Percentiles rank a stretch among this genome's conserved stretches.
Evolutionary conservation across 2,329 filamentous ascomycete species (phyloP).

Genomic region (Claviceps cyperi): DNA sequence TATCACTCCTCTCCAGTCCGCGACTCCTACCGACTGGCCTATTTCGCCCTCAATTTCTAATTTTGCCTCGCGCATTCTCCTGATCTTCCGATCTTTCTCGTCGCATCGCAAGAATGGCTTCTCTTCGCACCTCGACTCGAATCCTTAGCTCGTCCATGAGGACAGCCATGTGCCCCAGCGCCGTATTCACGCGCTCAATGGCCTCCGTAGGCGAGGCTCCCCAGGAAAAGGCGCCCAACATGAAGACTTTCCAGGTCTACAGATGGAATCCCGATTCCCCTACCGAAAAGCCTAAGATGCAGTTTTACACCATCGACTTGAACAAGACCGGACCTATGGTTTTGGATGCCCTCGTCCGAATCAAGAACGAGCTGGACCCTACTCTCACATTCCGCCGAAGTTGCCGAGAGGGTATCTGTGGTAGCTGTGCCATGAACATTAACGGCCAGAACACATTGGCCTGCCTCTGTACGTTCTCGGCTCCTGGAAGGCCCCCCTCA

Average conservation of each 20-base stretch:
- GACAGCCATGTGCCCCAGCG: slow-evolving; percentile 24
- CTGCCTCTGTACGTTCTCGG: slow-evolving; percentile 67
- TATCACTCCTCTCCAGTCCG: not conserved
- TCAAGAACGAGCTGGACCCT: slow-evolving; percentile 98
- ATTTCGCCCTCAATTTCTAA: not conserved
- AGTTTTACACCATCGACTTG: slow-evolving; percentile 84
- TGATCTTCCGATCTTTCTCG: not conserved
- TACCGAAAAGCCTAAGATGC: slow-evolving; percentile 85
- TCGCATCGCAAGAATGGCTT: slow-evolving; percentile 33
- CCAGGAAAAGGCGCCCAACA: slow-evolving; percentile 47
- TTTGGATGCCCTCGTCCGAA: slow-evolving; percentile 87
- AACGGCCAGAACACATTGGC: slow-evolving; percentile 96
- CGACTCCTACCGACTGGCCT: not conserved
- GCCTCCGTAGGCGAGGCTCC: slow-evolving; percentile 44
- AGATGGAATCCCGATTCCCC: slow-evolving; percentile 94
- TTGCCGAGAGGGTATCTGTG: slow-evolving; percentile 96
- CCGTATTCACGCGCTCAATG: slow-evolving; percentile 36
- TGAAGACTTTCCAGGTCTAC: slow-evolving; percentile 98
- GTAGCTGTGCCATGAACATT: slow-evolving; percentile 99
- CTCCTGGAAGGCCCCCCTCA: no score
- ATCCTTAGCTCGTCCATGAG: slow-evolving; percentile 32
- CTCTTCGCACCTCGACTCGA: slow-evolving; percentile 44
- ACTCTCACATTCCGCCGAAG: slow-evolving; percentile 91
- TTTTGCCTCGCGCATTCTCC: not conserved
- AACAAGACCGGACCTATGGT: slow-evolving; percentile 99